phyloP scores from a whole-genome alignment of 805 yeast genomes.

The Kazachstania psychrophila region DNA sequence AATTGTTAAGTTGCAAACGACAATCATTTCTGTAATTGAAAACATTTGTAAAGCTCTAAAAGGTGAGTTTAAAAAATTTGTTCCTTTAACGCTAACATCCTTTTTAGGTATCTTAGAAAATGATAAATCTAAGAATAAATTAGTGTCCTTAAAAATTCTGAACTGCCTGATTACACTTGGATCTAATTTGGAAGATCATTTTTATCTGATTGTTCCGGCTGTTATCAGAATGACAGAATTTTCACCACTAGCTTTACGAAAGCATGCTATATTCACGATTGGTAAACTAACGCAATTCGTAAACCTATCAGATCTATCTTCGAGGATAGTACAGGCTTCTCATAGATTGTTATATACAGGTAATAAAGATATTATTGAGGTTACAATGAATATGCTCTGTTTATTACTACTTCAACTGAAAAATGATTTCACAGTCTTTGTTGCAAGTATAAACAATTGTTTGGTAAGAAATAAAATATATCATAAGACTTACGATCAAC shows the following conservation, averaged over 20 bases:
- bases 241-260: constrained; percentile 46
- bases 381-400: constrained; percentile 68
- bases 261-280: constrained; percentile 67
- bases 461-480: constrained; percentile 52
- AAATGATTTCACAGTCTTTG: constrained; percentile 67
- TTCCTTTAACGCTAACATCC: constrained; percentile 65
- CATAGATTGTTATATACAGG: constrained; percentile 46
- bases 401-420: constrained; percentile 67
- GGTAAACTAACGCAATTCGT: constrained; percentile 67
- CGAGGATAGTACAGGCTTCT: constrained; percentile 77
- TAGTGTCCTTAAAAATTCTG: constrained; percentile 59
- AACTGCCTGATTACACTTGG: constrained; percentile 82
- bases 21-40: constrained; percentile 68
- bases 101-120: constrained; percentile 64
- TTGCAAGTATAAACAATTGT: constrained; percentile 64
- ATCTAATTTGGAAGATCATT: constrained; percentile 72
- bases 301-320: constrained; percentile 69
- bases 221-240: constrained; percentile 68
- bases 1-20: constrained; percentile 51
- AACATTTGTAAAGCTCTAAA: constrained; percentile 75
- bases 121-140: constrained; percentile 48
- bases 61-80: constrained; percentile 78
- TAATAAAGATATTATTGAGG: constrained; percentile 47
- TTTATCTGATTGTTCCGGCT: constrained; percentile 73
- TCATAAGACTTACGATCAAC: constrained; percentile 61